phyloP scores from a whole-genome alignment of 2,329 filamentous ascomycete species.

The Fusarium hostae region DNA sequence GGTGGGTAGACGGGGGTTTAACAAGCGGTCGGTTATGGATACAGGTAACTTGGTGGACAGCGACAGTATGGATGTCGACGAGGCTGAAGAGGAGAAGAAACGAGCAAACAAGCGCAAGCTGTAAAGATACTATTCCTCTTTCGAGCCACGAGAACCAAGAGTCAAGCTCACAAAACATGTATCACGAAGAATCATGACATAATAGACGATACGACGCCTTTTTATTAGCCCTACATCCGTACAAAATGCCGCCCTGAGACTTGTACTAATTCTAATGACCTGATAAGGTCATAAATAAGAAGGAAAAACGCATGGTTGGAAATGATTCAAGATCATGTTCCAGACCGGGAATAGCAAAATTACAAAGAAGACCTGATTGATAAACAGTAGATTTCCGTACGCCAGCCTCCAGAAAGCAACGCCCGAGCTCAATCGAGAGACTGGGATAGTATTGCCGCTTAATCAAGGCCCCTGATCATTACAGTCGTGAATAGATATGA shows the following conservation, averaged over 20 bases:
- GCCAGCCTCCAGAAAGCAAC: slow-evolving; percentile 38
- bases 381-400: slow-evolving; percentile 42
- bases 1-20: slow-evolving; percentile 42
- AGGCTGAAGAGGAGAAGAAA: slow-evolving; percentile 63
- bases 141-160: background rate
- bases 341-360: slow-evolving; percentile 35
- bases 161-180: slow-evolving; percentile 24
- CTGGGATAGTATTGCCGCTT: slow-evolving; percentile 30
- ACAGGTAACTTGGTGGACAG: slow-evolving; percentile 56
- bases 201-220: slow-evolving; percentile 43
- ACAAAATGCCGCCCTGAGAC: slow-evolving; percentile 28
- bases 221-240: slow-evolving; percentile 36
- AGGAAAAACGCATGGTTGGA: slow-evolving; percentile 28
- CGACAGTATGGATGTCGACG: slow-evolving; percentile 68
- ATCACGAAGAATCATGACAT: slow-evolving; percentile 46
- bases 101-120: slow-evolving; percentile 66
- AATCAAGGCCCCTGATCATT: slow-evolving; percentile 44
- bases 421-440: slow-evolving; percentile 24
- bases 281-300: slow-evolving; percentile 24
- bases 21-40: slow-evolving; percentile 56
- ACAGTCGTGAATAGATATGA: slow-evolving; percentile 44
- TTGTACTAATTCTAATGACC: slow-evolving; percentile 12
- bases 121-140: slow-evolving; percentile 39
- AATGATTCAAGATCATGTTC: slow-evolving; percentile 29
- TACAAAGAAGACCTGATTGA: slow-evolving; percentile 43